A percentile compares a stretch with the other conserved stretches of the same genome.
phyloP scores from a whole-genome alignment of 768 basidiomycete genomes.

The Lanmaoa pseudosensibilis region DNA sequence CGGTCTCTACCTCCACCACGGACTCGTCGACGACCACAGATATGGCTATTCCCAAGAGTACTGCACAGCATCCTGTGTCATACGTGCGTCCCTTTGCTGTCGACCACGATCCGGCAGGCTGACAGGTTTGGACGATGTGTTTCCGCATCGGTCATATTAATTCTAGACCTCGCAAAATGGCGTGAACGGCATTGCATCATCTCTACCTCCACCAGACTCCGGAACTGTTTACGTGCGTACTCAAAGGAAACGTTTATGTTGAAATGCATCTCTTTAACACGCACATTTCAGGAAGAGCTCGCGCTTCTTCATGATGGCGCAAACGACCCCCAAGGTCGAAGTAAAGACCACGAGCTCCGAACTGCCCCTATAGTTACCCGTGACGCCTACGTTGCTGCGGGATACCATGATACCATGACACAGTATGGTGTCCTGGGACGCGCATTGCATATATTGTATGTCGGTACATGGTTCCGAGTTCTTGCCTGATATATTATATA shows the following conservation, averaged over 20 bases:
- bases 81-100: conserved; percentile 11
- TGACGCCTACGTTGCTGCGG: conserved; percentile 43
- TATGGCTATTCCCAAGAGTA: conserved; percentile 19
- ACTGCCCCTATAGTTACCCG: conserved; percentile 56
- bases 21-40: neutral
- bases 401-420: conserved; percentile 33
- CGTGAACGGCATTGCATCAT: conserved; percentile 1
- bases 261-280: neutral
- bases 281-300: conserved; percentile 29
- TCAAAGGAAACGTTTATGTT: neutral
- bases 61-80: neutral
- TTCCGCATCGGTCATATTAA: neutral
- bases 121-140: neutral
- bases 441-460: conserved; percentile 46
- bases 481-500: neutral
- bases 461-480: neutral
- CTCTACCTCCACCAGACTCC: conserved; percentile 5
- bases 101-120: neutral
- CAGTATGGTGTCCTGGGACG: conserved; percentile 69
- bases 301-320: conserved; percentile 30
- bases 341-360: conserved; percentile 32
- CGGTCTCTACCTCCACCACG: conserved; percentile 1
- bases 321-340: conserved; percentile 21
- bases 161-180: conserved; percentile 11
- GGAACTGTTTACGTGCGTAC: conserved; percentile 25